Conservation (phyloP, 2,329 filamentous ascomycete species). For the Aspergillus ochraceoroseus region DNA sequence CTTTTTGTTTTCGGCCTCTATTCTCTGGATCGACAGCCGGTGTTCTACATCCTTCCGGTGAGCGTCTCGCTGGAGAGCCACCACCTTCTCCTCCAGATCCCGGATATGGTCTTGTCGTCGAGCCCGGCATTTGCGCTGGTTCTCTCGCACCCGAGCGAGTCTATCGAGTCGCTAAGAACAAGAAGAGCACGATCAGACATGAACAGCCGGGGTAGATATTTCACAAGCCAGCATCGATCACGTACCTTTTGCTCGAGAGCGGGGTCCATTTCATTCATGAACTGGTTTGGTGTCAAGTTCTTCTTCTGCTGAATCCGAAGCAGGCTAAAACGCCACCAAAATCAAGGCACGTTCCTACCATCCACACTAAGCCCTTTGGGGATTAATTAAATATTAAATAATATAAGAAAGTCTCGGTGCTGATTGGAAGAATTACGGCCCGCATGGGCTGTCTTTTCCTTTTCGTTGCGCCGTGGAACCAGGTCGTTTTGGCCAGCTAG, state of each 20-base stretch:
- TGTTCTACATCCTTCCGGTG: conserved; percentile 34
- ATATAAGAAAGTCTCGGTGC: too few relatives aligned
- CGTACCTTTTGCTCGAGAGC: conserved; percentile 4
- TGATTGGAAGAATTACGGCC: too few relatives aligned
- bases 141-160: conserved; percentile 41
- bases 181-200: too few relatives aligned
- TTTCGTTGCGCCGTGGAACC: too few relatives aligned
- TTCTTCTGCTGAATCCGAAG: too few relatives aligned
- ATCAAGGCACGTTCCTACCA: too few relatives aligned
- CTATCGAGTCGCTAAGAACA: conserved; percentile 25
- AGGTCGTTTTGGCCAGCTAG: too few relatives aligned
- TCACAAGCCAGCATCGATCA: neutral
- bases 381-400: too few relatives aligned
- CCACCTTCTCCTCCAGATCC: conserved; percentile 35
- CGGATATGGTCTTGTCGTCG: conserved; percentile 35
- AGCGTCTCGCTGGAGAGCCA: conserved; percentile 25
- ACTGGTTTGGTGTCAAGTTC: too few relatives aligned
- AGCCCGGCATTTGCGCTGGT: conserved; percentile 38
- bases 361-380: too few relatives aligned
- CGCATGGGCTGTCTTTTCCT: too few relatives aligned
- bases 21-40: conserved; percentile 31
- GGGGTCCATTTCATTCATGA: conserved; percentile 1
- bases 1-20: conserved; percentile 34
- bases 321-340: too few relatives aligned
- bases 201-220: neutral